Evolutionary conservation across 2,329 filamentous ascomycete genomes (phyloP), one percentile per base, ranked within the genome.

Genomic region (Verticillium klebahnii): DNA sequence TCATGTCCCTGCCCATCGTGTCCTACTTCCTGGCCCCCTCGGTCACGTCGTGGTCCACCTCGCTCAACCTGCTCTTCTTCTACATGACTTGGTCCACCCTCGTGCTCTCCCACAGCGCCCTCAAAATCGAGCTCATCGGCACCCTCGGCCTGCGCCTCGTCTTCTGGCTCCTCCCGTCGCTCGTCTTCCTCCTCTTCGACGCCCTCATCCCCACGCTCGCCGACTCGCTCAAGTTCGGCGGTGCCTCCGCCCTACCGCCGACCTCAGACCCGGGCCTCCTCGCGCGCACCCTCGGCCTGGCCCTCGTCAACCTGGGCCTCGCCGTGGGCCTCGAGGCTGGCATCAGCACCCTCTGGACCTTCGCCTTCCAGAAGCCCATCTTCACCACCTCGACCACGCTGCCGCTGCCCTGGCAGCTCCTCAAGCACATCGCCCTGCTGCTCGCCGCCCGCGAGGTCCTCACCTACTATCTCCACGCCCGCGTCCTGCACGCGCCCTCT

Each of bases 11-110:
- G 40, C 90, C 90, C 1, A 83, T 92, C 65, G 76, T 91, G 50
- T 90, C 89, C 32, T 90, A 88, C 69, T 80, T 90, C 68, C 78
- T 88, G 57, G 82, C 85, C 23, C 84, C 86, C 2, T 79, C 83
- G 56, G 73, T 87, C 62, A 83, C 85, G 7, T 89, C 90, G 7
- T 93, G 89, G 78, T 89, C 82, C 15, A 94, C 92, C 1, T 93
- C 89, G 1, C 80, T 96, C 65, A 97, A 95, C 73, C 78, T 96
- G 29, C 78, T 96, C 65, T 93, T 96, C 79, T 95, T 97, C 75
- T 94, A 93, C 74, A 85, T 96, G 78, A 94, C 91, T 68, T 97
- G 93, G 93, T 87, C 87, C 6, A 94, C 91, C 0, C 82, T 97
- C 36, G 86, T 96, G 45, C 79, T 94, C 3, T 90, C 89, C 7